These are phyloP conservation scores for Vanrija pseudolonga DNA, from an alignment of 1,284 basidiomycete genomes.

Conservation along the genomic window DNA sequence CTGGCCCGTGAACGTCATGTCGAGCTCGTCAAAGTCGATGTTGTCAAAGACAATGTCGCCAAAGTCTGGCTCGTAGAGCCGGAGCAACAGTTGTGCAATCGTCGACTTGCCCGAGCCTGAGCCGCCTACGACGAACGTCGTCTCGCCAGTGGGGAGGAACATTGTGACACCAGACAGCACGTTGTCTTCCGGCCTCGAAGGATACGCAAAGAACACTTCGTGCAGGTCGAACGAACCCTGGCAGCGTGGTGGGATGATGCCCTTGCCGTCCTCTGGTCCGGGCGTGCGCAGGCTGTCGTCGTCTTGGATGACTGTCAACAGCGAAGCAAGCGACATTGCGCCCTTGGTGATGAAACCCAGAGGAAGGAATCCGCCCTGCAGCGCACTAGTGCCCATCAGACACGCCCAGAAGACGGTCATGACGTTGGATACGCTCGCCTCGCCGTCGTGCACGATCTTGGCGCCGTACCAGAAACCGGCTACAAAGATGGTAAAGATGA, in stretches of 20 bases:
- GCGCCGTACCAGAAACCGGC: conserved; percentile 96
- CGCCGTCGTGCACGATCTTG: conserved; percentile 72
- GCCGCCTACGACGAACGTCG: conserved; percentile 86
- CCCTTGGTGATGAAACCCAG: conserved; percentile 76
- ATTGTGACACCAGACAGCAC: conserved; percentile 53
- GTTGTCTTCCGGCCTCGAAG: conserved; percentile 59
- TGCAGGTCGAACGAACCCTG: conserved; percentile 74
- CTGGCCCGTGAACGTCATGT: conserved; percentile 65
- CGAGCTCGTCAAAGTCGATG: conserved; percentile 69
- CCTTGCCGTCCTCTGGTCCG: neutral
- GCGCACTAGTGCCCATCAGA: conserved; percentile 76
- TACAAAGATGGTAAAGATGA: conserved; percentile 88
- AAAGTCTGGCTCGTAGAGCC: conserved; percentile 64
- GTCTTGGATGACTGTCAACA: conserved; percentile 59
- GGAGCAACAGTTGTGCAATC: conserved; percentile 73
- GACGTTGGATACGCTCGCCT: conserved; percentile 67
- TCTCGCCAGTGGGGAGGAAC: conserved; percentile 75
- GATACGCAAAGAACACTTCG: conserved; percentile 78
- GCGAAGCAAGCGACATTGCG: conserved; percentile 73
- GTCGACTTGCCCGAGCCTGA: conserved; percentile 94
- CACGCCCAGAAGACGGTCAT: conserved; percentile 98
- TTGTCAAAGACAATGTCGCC: conserved; percentile 77
- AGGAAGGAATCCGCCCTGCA: conserved; percentile 78
- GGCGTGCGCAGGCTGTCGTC: conserved; percentile 20
- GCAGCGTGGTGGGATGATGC: conserved; percentile 53